Conservation (phyloP, 1,284 basidiomycete genomes). For the Ceratobasidium sp. region DNA sequence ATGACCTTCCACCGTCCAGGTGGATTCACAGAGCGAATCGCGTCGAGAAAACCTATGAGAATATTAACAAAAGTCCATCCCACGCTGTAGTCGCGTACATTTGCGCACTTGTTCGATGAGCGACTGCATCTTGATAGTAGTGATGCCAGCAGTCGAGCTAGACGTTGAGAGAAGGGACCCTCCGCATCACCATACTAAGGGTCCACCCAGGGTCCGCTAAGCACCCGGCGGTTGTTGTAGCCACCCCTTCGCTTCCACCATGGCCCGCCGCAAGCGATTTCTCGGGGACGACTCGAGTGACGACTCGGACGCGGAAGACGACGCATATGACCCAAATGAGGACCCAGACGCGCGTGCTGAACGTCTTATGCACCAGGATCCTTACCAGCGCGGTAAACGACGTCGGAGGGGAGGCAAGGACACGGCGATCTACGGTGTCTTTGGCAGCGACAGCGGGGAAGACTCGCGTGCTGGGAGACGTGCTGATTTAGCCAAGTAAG, state of each 20-base stretch:
- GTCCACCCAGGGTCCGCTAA: constrained; percentile 5
- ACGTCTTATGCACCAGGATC: constrained; percentile 80
- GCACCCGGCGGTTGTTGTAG: constrained; percentile 17
- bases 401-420: constrained; percentile 73
- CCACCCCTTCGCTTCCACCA: constrained; percentile 53
- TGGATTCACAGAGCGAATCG: constrained; percentile 83
- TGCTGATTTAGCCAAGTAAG: constrained; percentile 72
- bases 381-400: constrained; percentile 73
- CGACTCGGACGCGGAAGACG: constrained; percentile 57
- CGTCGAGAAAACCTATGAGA: constrained; percentile 75
- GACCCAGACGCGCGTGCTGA: constrained; percentile 81
- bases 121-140: constrained; percentile 29
- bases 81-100: constrained; percentile 5
- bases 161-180: constrained; percentile 15
- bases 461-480: constrained; percentile 58
- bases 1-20: constrained; percentile 94
- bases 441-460: constrained; percentile 75
- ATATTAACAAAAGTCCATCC: background rate
- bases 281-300: constrained; percentile 77
- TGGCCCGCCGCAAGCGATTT: constrained; percentile 85
- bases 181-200: constrained; percentile 32
- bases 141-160: constrained; percentile 33
- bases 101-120: constrained; percentile 45
- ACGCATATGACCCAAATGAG: constrained; percentile 50
- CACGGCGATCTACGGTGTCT: constrained; percentile 84